Evolutionary conservation across 257 asterid species (phyloP).

Genomic region (Paraleonurus japonicus): DNA sequence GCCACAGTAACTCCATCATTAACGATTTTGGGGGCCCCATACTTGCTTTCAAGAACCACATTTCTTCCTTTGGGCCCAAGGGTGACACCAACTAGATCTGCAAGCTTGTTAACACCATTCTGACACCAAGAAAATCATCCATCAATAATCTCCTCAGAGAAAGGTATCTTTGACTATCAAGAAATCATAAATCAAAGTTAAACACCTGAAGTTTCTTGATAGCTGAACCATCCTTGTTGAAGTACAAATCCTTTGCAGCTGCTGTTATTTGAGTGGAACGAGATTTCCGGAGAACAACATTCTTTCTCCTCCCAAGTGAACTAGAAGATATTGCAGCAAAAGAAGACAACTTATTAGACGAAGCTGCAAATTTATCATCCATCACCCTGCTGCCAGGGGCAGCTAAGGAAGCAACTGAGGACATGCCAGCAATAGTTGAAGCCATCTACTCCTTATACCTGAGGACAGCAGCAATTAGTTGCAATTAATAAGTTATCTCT

Average conservation of each 20-base stretch:
- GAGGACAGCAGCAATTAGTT: conserved; percentile 5
- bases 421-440: conserved; percentile 64
- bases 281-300: conserved; percentile 37
- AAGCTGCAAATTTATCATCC: conserved; percentile 50
- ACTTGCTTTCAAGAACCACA: conserved; percentile 96
- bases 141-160: not conserved
- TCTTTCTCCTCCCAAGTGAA: conserved; percentile 58
- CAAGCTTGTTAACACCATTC: conserved; percentile 91
- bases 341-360: conserved; percentile 64
- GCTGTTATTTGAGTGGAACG: conserved; percentile 59
- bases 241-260: conserved; percentile 82
- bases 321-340: conserved; percentile 57
- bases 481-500: not conserved
- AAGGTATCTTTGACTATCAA: not conserved
- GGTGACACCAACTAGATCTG: conserved; percentile 95
- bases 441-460: conserved; percentile 62
- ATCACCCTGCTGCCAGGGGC: conserved; percentile 52
- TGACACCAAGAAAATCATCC: conserved; percentile 30
- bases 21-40: conserved; percentile 94
- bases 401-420: conserved; percentile 76
- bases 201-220: conserved; percentile 79
- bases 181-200: conserved; percentile 10
- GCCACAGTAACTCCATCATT: conserved; percentile 99
- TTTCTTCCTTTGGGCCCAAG: conserved; percentile 98
- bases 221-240: conserved; percentile 97